phyloP scores from a whole-genome alignment of 495 filamentous ascomycete species.

The Poronia punctata region DNA sequence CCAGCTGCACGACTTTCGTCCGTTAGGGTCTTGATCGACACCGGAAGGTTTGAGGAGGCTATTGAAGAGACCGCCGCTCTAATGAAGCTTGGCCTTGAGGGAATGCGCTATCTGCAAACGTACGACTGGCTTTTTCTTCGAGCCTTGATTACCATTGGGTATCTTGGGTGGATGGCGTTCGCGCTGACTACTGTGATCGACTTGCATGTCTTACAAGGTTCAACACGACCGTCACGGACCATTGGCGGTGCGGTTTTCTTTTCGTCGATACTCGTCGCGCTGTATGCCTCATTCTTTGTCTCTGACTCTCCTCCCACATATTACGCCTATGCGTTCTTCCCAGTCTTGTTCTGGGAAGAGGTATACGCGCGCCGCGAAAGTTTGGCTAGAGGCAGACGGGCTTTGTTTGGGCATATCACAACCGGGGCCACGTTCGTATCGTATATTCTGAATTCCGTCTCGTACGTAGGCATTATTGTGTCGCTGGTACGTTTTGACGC shows the following conservation, averaged over 20 bases:
- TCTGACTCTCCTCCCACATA: constrained; percentile 79
- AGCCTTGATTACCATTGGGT: constrained; percentile 86
- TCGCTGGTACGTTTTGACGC: constrained; percentile 59
- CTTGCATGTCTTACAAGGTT: constrained; percentile 75
- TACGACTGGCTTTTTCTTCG: constrained; percentile 96
- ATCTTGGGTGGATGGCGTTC: constrained; percentile 94
- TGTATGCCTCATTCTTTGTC: constrained; percentile 73
- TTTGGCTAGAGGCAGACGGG: constrained; percentile 57
- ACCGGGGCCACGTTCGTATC: constrained; percentile 47
- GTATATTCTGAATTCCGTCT: constrained; percentile 54
- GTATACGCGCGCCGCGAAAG: constrained; percentile 74
- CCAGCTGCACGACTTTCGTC: constrained; percentile 59
- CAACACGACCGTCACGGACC: constrained; percentile 58
- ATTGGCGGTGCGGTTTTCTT: constrained; percentile 57
- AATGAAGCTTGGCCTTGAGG: constrained; percentile 70
- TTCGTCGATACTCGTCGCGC: constrained; percentile 60
- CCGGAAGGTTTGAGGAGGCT: constrained; percentile 60
- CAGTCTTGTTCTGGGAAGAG: constrained; percentile 94
- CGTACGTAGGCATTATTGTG: constrained; percentile 69
- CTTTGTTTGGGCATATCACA: constrained; percentile 60
- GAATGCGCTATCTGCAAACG: constrained; percentile 89
- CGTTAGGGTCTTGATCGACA: constrained; percentile 61
- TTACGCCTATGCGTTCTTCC: constrained; percentile 89
- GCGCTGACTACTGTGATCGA: constrained; percentile 88
- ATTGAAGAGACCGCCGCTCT: constrained; percentile 69